These are phyloP conservation scores for Sarocladium oryzae DNA, from an alignment of 2,329 filamentous ascomycete genomes.

Conservation along the genomic window DNA sequence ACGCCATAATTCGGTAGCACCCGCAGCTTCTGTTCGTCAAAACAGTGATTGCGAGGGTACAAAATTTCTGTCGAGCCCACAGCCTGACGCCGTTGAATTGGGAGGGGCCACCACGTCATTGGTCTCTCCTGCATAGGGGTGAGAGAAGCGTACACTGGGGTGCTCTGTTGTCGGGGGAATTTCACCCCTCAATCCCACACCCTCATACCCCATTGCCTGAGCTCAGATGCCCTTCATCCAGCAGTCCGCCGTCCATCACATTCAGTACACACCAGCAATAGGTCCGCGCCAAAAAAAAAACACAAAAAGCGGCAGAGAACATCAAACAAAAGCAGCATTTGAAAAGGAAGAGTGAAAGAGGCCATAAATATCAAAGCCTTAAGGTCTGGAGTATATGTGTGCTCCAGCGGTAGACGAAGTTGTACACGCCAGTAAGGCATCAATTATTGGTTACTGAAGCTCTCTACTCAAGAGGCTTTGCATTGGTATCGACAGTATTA, in stretches of 20 bases:
- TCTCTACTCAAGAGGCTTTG: neutral
- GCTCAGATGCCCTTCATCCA: neutral
- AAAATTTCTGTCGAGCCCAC: too few species aligned
- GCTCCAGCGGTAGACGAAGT: slow-evolving; percentile 3
- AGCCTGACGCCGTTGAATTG: too few species aligned
- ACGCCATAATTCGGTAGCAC: too few species aligned
- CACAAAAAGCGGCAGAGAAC: too few species aligned
- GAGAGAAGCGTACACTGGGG: neutral
- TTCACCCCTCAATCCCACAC: neutral
- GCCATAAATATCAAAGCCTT: slow-evolving; percentile 6
- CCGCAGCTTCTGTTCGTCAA: too few species aligned
- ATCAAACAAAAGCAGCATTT: slow-evolving; percentile 1
- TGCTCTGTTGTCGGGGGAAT: neutral
- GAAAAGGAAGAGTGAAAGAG: neutral
- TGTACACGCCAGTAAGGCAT: slow-evolving; percentile 6
- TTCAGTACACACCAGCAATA: slow-evolving; percentile 7
- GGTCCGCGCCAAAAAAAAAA: neutral
- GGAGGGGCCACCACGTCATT: too few species aligned
- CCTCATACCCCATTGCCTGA: neutral
- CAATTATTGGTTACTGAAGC: neutral
- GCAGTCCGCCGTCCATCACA: neutral
- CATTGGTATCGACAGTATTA: neutral
- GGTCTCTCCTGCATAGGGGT: too few species aligned
- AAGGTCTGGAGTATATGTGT: slow-evolving; percentile 3
- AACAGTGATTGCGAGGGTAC: too few species aligned